Evolutionary conservation across 305 asterid species (phyloP), one percentile per base, ranked within the genome.

Genomic region (Solanum hybrid): DNA sequence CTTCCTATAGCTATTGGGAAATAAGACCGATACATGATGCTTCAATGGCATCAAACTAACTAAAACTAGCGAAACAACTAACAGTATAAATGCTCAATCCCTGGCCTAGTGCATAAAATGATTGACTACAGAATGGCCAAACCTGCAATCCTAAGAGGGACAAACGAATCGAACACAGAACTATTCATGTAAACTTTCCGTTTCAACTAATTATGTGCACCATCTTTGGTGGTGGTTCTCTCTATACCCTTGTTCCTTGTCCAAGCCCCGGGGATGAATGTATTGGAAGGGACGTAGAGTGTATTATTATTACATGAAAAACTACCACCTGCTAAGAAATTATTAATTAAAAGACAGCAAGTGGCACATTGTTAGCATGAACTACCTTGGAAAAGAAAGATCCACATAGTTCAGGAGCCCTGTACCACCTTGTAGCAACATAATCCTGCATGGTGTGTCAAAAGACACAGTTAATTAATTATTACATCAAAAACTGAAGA

Each of bases 391-490:
- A 95, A 90, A 93, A 96, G 91, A 97, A 97, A 80, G 99, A 97
- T 90, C 98, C 99, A 56, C 98, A 96, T 90, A 96, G 92, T 92
- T 96, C 99, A 60, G 99, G 99, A 89, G 99, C 99, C 90, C 99
- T 93, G 88, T 96, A 96, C 98, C 98, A 96, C 92, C 99, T 94
- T 81, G 99, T 96, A 89, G 98, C 99, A 92, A 96, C 96, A 89
- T 96, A 94, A 92, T 92, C 94, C 94, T 92, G 92, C 86, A 89
- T 13, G 38, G 78, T 31, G 86, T 86, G 85, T 77, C 76, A 24
- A 79, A 78, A 84, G 86, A 89, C 64, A 60, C 73, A 89, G 35
- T 51, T 73, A 87, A 56, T 9, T 36, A 64, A 88, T 35, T 31
- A n/a, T 36, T n/a, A 56, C 69, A 56, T 51, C 29, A 36, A 32